These are phyloP conservation scores for Echeveria elegans DNA, from an alignment of 164 flowering plant genomes.

Conservation along the genomic window DNA sequence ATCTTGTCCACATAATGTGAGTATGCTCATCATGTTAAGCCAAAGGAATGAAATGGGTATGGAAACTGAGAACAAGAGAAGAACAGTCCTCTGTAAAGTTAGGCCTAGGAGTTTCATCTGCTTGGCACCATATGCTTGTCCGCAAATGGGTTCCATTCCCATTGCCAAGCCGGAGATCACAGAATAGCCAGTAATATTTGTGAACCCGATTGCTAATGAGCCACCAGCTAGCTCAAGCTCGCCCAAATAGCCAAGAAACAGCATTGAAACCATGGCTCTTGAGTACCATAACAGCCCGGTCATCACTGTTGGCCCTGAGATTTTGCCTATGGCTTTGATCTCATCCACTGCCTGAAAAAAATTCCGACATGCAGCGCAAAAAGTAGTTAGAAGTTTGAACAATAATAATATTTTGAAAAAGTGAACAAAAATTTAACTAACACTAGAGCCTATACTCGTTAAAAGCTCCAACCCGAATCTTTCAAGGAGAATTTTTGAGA, in stretches of 20 bases:
- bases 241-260: conserved; percentile 81
- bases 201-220: conserved; percentile 82
- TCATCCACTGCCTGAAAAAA: conserved; percentile 61
- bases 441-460: background rate
- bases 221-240: conserved; percentile 92
- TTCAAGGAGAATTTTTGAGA: background rate
- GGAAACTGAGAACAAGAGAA: conserved; percentile 64
- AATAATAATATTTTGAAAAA: background rate
- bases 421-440: too few relatives aligned
- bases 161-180: conserved; percentile 84
- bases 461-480: background rate
- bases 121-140: conserved; percentile 84
- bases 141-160: conserved; percentile 99
- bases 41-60: conserved; percentile 82
- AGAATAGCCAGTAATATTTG: conserved; percentile 94
- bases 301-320: conserved; percentile 71
- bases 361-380: conserved; percentile 8
- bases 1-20: conserved; percentile 75
- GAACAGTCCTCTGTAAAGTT: conserved; percentile 71
- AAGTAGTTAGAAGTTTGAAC: background rate
- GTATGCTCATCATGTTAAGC: conserved; percentile 75
- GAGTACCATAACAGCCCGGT: conserved; percentile 75
- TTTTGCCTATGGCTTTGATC: conserved; percentile 65
- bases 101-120: conserved; percentile 68
- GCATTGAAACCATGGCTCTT: conserved; percentile 88